Conservation (phyloP, 2,329 filamentous ascomycete genomes). For the Niveomyces coronatus region DNA sequence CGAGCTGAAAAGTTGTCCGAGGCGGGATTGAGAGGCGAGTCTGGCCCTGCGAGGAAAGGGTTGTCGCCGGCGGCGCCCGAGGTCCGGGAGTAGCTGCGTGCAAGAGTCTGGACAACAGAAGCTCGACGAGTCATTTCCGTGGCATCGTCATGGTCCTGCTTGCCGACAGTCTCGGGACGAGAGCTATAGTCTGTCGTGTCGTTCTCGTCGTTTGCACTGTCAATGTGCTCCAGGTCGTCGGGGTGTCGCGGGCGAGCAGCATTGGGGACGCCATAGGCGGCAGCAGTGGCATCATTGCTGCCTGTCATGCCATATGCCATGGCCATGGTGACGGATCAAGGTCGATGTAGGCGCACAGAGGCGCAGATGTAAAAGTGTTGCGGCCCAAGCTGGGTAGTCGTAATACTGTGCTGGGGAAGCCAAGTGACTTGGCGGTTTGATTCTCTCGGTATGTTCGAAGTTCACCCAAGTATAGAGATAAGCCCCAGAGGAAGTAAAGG, state of each 20-base stretch:
- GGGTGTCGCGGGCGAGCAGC: slow-evolving; percentile 16
- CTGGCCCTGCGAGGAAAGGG: slow-evolving; percentile 33
- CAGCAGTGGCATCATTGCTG: slow-evolving; percentile 40
- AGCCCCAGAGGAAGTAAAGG: no score
- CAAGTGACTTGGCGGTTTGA: no score
- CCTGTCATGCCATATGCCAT: slow-evolving; percentile 30
- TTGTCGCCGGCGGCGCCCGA: slow-evolving; percentile 30
- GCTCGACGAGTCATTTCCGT: slow-evolving; percentile 35
- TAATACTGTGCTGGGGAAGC: no score
- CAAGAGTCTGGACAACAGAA: slow-evolving; percentile 39
- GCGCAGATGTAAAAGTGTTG: no score
- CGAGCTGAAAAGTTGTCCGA: slow-evolving; percentile 38
- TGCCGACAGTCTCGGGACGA: slow-evolving; percentile 11
- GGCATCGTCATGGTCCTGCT: slow-evolving; percentile 25
- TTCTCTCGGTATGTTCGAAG: no score
- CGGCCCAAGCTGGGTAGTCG: no score
- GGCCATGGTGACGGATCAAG: slow-evolving; percentile 26
- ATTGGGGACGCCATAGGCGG: slow-evolving; percentile 29
- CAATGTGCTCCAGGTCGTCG: slow-evolving; percentile 18
- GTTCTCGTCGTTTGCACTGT: slow-evolving; percentile 17
- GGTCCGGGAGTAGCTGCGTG: slow-evolving; percentile 39
- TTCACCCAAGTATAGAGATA: no score
- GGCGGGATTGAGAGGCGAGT: slow-evolving; percentile 37
- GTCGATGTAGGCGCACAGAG: neutral
- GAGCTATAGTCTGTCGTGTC: slow-evolving; percentile 25